Evolutionary conservation across 768 basidiomycete genomes (phyloP), one percentile per base, ranked within the genome.

Genomic region (Tricholoma hemisulphureum): DNA sequence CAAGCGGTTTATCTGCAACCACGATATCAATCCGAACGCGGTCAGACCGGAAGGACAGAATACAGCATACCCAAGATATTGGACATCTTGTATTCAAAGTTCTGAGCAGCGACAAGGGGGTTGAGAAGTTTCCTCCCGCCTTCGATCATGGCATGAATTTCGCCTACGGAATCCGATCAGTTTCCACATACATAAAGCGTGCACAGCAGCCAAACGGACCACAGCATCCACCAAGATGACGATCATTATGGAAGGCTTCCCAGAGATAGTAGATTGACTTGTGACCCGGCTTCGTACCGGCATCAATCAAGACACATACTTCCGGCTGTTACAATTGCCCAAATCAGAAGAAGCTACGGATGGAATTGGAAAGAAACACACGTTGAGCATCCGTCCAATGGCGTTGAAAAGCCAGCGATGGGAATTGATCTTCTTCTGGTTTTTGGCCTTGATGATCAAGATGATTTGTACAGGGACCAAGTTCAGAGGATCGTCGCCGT

Each of bases 21-120:
- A n/a, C 32, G 31, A 23, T 18, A 21, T 51, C 20, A 32, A 24
- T 14, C 18, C 13, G n/a, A 34, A 37, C 18, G 45, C 2, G 9
- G n/a, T 6, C 14, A 20, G 35, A n/a, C n/a, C 29, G 6, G 23
- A 11, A 45, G 23, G 41, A 13, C 6, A 26, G 28, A 9, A 24
- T 21, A n/a, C 16, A 28, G 58, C 79, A 48, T 65, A 86, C 88
- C 90, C 28, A 98, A 80, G 68, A 98, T 96, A 74, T 98, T 97
- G 45, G 92, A 95, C 92, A 97, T 95, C 76, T 94, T 96, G 76
- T 97, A 97, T 76, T 95, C 94, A 65, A 95, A 95, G 75, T 98
- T 97, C 71, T 98, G 95, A 11, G 95, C 94, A 5, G 95, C 95
- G 28, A 98, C 84, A 43, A 95, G 78, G 28, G 93, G 95, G 67